A percentile compares a stretch with the other conserved stretches of the same genome.
phyloP scores from a whole-genome alignment of 257 asterid species.

The Ilex asprella region DNA sequence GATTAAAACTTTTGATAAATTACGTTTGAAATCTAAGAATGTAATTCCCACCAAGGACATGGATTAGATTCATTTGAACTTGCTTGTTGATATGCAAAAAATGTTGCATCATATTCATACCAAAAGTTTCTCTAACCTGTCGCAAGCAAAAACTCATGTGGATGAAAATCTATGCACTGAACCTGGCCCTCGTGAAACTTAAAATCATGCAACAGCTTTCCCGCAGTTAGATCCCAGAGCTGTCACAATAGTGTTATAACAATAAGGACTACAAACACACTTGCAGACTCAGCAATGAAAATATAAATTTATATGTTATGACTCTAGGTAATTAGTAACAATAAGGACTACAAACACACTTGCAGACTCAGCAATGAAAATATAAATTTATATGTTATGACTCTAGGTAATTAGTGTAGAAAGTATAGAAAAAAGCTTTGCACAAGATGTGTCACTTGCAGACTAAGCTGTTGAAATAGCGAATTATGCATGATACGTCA shows the following conservation, averaged over 20 bases:
- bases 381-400: too few species aligned
- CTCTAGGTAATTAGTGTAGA: not conserved
- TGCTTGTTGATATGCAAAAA: not conserved
- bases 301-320: too few species aligned
- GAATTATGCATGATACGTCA: not conserved
- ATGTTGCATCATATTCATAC: constrained; percentile 4
- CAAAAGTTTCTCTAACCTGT: constrained; percentile 61
- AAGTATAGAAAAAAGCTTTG: not conserved
- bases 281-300: not conserved
- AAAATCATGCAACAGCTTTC: constrained; percentile 92
- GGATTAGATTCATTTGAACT: not conserved
- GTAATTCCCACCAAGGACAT: too few species aligned
- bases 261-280: not conserved
- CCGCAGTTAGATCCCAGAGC: constrained; percentile 99
- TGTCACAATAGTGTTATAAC: constrained; percentile 22
- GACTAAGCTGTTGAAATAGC: not conserved
- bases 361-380: not conserved
- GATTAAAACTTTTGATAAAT: not conserved
- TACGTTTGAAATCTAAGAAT: too few species aligned
- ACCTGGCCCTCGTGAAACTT: constrained; percentile 92
- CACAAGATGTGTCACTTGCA: not conserved
- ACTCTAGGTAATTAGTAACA: not conserved
- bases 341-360: not conserved
- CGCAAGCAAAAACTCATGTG: constrained; percentile 90
- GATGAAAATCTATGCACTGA: constrained; percentile 94